Base-by-base conservation (phyloP, 352 stramenopile genomes). In the Pythium phragmitis region DNA sequence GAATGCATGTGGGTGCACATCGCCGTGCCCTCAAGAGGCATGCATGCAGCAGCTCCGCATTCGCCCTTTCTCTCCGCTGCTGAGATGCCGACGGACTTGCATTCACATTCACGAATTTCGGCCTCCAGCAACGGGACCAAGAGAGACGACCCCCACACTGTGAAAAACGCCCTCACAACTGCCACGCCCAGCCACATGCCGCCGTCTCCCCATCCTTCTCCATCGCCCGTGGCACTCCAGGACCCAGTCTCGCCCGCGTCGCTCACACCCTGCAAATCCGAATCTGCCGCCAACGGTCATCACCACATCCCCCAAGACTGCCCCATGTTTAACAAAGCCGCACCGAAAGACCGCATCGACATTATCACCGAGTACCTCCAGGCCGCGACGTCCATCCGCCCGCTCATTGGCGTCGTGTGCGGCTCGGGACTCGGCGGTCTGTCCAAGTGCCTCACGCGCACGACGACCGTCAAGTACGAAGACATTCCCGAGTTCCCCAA, bases 401-500 rank as follows among this genome's bases (percentile, higher is more conserved):
- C 86, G 50, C 68, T 90, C 30, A 80, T 95, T 37, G 84, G 86
- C 49, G 66, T 99, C 67, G 91, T 99, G 43, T 98, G 95, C 70
- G 97, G 97, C 54, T 98, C 92, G 12, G 96, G 97, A 1, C 89
- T 99, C 43, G 94, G 92, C 19, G 85, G 81, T 9, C 83, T 99
- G 16, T 96, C 89, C 63, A 89, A 98, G 66, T 87, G 82, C 21
- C 75, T 99, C 7, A 76, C 88, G 8, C 89, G 91, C 42, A 88
- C 87, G n/a, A 60, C 98, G 21, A 88, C 85, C 17, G 88, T 99
- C 64, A 87, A 93, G 49, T 99, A 99, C 71, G 65, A 82, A 23
- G 88, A 97, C 60, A 98, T 99, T 60, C 96, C 96, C 17, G 78
- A 89, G 59, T 98, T 99, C 76, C 95, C 96, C 7, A 62, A 77